Evolutionary conservation across 2,329 filamentous ascomycete species (phyloP).

Genomic region (Fonsecaea pugnacius): DNA sequence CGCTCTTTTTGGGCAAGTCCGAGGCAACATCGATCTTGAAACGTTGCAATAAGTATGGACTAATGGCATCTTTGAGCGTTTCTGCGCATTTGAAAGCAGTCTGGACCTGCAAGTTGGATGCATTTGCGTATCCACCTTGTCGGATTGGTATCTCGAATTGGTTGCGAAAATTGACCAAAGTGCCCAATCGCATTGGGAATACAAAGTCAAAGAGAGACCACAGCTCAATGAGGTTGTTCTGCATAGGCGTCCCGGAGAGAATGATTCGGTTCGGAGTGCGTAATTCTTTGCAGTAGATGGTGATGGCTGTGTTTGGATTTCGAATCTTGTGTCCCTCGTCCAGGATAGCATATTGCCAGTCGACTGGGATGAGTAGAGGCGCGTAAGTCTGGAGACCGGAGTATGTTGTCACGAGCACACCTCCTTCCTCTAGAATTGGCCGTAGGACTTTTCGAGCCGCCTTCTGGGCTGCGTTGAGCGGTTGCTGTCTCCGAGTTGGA

Average conservation of each 20-base stretch:
- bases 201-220: slow-evolving; percentile 99
- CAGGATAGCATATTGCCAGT: slow-evolving; percentile 92
- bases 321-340: slow-evolving; percentile 98
- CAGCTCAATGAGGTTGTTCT: slow-evolving; percentile 92
- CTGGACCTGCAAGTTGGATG: slow-evolving; percentile 90
- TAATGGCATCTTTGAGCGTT: slow-evolving; percentile 90
- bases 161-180: slow-evolving; percentile 83
- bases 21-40: slow-evolving; percentile 93
- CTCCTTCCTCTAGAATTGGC: slow-evolving; percentile 79
- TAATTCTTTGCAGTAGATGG: slow-evolving; percentile 91
- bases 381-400: slow-evolving; percentile 92
- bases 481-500: slow-evolving; percentile 44
- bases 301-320: slow-evolving; percentile 93
- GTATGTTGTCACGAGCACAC: slow-evolving; percentile 94
- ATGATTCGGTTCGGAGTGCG: slow-evolving; percentile 89
- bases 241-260: slow-evolving; percentile 93
- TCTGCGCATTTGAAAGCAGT: slow-evolving; percentile 93
- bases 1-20: slow-evolving; percentile 92
- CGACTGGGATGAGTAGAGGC: slow-evolving; percentile 75
- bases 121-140: slow-evolving; percentile 91
- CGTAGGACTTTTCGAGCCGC: slow-evolving; percentile 80
- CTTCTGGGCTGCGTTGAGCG: slow-evolving; percentile 62
- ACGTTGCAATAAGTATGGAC: slow-evolving; percentile 87
- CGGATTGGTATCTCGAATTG: slow-evolving; percentile 95
- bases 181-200: slow-evolving; percentile 93